These are phyloP conservation scores for Astrothelium subdiscretum DNA, from an alignment of 495 filamentous ascomycete genomes.

Conservation along the genomic window DNA sequence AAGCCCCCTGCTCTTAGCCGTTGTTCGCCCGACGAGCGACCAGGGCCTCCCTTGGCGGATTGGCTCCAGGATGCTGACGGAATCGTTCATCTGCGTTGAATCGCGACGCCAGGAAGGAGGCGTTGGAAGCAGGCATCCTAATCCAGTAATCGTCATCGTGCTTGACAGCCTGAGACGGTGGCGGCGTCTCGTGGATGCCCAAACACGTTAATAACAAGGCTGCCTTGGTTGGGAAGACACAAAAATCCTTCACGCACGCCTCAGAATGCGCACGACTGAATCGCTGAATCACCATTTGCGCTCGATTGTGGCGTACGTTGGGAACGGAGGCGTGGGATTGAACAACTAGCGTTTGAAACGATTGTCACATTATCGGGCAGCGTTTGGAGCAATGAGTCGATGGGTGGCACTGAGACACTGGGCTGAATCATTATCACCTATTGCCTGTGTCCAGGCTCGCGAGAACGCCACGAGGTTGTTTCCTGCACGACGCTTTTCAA, in stretches of 20 bases:
- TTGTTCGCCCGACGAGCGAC: not conserved
- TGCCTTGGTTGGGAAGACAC: not conserved
- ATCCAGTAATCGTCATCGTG: not conserved
- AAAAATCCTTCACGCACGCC: not conserved
- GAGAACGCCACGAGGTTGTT: not conserved
- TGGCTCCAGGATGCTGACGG: not conserved
- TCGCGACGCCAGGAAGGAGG: not conserved
- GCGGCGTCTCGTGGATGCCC: not conserved
- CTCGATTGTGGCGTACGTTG: not conserved
- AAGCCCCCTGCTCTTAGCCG: not conserved
- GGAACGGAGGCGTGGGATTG: not conserved
- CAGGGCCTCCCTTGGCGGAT: not conserved
- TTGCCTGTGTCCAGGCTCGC: not conserved
- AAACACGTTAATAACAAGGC: not conserved
- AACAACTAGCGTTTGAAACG: not conserved
- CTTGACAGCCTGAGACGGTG: not conserved
- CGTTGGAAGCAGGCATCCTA: not conserved
- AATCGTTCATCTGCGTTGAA: not conserved
- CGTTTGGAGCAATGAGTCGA: not conserved
- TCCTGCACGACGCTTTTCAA: not conserved
- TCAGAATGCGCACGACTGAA: not conserved
- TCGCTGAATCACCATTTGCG: not conserved
- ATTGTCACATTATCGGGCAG: not conserved
- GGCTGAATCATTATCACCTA: not conserved
- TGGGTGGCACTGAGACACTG: not conserved